Evolutionary conservation across 1,284 basidiomycete species (phyloP).

Genomic region (Neolentinus lepideus): DNA sequence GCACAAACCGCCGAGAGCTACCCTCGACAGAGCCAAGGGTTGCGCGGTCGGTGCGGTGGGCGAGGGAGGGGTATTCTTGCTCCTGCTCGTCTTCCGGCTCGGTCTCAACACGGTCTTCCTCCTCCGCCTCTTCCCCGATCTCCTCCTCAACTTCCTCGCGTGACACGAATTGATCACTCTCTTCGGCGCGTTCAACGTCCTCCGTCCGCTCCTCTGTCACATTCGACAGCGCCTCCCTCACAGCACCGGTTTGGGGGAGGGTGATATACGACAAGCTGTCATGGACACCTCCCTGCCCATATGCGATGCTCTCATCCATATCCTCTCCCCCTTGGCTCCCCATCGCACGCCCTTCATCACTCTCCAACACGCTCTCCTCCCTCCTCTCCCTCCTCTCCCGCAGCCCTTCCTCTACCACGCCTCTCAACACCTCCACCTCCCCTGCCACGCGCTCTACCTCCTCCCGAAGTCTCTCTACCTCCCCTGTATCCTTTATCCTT

Average conservation of each 20-base stretch:
- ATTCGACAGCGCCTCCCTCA: background rate
- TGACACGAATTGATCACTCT: conserved; percentile 17
- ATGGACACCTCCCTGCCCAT: background rate
- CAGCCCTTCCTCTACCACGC: conserved; percentile 78
- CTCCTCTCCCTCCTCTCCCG: conserved; percentile 41
- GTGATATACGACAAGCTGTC: too few relatives aligned
- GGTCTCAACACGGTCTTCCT: conserved; percentile 13
- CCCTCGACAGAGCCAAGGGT: conserved; percentile 27
- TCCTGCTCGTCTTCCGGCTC: conserved; percentile 9
- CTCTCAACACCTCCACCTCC: conserved; percentile 77
- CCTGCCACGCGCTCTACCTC: conserved; percentile 73
- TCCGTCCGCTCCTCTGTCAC: conserved; percentile 5
- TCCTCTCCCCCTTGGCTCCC: too few relatives aligned
- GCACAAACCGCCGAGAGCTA: conserved; percentile 29
- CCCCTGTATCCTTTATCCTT: conserved; percentile 56
- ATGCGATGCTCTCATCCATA: background rate
- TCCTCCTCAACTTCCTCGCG: background rate
- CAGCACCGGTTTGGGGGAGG: background rate
- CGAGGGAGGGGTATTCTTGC: background rate
- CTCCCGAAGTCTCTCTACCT: conserved; percentile 52
- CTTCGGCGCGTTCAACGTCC: conserved; percentile 24
- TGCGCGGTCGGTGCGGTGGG: conserved; percentile 32
- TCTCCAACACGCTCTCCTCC: background rate
- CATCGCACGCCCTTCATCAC: background rate
- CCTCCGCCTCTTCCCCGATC: background rate